A percentile compares a stretch with the other conserved stretches of the same genome.
Evolutionary conservation across 495 filamentous ascomycete species (phyloP).

Genomic region (Lichenothelia convexa): DNA sequence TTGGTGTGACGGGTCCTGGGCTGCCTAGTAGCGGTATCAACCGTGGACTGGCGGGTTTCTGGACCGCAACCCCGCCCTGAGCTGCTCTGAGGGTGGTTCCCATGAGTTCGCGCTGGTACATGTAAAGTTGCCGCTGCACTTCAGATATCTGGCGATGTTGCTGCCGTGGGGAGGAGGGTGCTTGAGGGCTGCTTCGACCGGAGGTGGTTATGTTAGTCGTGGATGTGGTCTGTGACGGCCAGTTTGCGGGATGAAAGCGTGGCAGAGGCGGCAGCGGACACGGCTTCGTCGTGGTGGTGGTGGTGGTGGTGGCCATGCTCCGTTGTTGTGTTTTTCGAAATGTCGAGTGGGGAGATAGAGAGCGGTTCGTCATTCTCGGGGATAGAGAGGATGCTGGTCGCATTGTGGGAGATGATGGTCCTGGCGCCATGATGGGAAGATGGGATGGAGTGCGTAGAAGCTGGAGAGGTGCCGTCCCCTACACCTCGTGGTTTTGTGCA

Average conservation of each 20-base stretch:
- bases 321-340: too few species aligned
- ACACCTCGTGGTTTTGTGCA: too few species aligned
- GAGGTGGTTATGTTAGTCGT: conserved; percentile 12
- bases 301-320: too few species aligned
- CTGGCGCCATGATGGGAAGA: too few species aligned
- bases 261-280: conserved; percentile 21
- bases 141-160: conserved; percentile 19
- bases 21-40: conserved; percentile 20
- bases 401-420: too few species aligned
- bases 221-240: conserved; percentile 15
- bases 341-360: too few species aligned
- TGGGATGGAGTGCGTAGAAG: too few species aligned
- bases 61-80: background rate
- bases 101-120: conserved; percentile 20
- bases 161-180: conserved; percentile 15
- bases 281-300: too few species aligned
- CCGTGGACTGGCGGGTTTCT: conserved; percentile 17
- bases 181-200: conserved; percentile 11
- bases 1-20: conserved; percentile 22
- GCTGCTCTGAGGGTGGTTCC: too few species aligned
- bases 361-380: too few species aligned
- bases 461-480: too few species aligned
- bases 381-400: too few species aligned
- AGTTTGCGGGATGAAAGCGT: conserved; percentile 26
- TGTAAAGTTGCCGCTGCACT: conserved; percentile 20